A percentile compares a stretch with the other conserved stretches of the same genome.
Conservation (phyloP, 176 grass and related monocot genomes). For the Zoysia pacifica region DNA sequence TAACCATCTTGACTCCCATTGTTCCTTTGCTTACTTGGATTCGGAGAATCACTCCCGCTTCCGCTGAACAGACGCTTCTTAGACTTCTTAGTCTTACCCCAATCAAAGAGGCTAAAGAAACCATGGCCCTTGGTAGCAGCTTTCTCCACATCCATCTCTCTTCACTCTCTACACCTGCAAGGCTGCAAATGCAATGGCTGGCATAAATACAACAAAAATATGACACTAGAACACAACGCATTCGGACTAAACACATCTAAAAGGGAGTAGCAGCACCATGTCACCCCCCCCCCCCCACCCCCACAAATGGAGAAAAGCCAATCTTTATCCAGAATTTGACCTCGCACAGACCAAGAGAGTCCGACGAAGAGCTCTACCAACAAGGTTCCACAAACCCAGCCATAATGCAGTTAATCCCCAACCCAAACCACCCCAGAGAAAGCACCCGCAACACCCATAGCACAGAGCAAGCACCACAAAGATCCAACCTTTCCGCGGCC, state of each 20-base stretch:
- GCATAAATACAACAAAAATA: constrained; percentile 36
- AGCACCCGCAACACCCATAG: not conserved
- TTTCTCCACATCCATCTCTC: constrained; percentile 76
- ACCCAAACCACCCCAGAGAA: constrained; percentile 20
- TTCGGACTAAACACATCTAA: constrained; percentile 25
- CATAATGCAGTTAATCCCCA: constrained; percentile 34
- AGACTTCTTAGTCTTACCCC: constrained; percentile 87
- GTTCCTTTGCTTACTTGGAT: constrained; percentile 24
- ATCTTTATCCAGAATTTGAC: constrained; percentile 35
- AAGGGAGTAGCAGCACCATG: not conserved
- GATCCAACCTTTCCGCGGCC: constrained; percentile 40
- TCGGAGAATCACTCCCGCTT: constrained; percentile 26
- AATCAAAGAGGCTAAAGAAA: constrained; percentile 83
- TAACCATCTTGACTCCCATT: not conserved
- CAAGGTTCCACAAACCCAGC: not conserved
- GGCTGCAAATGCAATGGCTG: constrained; percentile 33
- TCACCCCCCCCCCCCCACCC: not conserved
- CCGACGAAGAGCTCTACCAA: not conserved
- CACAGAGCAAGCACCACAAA: constrained; percentile 38
- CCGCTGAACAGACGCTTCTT: constrained; percentile 61
- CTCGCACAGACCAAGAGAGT: not conserved
- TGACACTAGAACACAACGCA: not conserved
- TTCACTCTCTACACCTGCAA: constrained; percentile 22
- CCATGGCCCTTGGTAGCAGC: constrained; percentile 65
- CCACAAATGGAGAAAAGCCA: constrained; percentile 3